Conservation (phyloP, 352 stramenopile genomes). For the Aphanomyces astaci region DNA sequence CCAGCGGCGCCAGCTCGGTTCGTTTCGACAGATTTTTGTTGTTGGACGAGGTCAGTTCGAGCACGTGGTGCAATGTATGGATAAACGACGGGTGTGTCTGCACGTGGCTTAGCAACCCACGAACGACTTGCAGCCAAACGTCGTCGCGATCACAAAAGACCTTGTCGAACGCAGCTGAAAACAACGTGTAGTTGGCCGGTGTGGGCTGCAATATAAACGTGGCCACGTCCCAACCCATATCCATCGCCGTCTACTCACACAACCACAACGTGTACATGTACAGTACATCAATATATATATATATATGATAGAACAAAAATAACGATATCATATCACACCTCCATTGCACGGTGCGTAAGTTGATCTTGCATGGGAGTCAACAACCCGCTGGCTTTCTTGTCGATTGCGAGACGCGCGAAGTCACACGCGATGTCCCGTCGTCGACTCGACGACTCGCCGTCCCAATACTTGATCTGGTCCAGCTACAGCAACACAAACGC, state of each 20-base stretch:
- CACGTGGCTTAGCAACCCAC: background rate
- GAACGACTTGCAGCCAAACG: background rate
- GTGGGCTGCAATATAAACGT: background rate
- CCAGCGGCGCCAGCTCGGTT: background rate
- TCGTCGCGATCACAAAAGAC: background rate
- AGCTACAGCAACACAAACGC: too few species aligned
- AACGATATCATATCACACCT: background rate
- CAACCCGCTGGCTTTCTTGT: background rate
- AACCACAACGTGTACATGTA: background rate
- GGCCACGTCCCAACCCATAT: background rate
- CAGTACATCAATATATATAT: background rate
- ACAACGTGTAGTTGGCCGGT: background rate
- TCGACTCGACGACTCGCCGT: background rate
- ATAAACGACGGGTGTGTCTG: background rate
- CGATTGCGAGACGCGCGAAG: background rate
- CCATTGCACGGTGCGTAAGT: background rate
- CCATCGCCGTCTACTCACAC: constrained; percentile 2
- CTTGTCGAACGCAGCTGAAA: background rate
- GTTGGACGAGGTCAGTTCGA: background rate
- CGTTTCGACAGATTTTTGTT: background rate
- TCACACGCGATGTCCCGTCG: background rate
- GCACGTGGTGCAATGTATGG: background rate
- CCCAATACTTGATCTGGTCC: constrained; percentile 8
- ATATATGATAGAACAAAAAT: too few species aligned
- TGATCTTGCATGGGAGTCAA: background rate